phyloP scores from a whole-genome alignment of 2,329 filamentous ascomycete genomes.

The Colletotrichum brevisporum region DNA sequence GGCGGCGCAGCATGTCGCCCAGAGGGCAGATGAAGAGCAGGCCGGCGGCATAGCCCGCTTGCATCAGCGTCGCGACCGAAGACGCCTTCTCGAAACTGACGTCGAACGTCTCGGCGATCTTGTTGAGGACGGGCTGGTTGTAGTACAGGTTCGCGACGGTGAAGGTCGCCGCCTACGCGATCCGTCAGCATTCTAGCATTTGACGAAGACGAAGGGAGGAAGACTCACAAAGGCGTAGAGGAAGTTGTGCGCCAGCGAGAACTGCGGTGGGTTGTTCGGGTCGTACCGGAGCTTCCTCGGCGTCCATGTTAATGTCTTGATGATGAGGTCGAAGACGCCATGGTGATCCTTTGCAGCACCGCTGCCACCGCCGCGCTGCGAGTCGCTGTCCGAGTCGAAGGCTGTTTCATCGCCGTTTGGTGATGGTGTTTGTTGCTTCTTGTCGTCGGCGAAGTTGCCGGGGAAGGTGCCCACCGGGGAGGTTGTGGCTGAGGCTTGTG shows the following conservation, averaged over 20 bases:
- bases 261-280: constrained; percentile 74
- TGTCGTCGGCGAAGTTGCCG: background rate
- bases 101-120: constrained; percentile 78
- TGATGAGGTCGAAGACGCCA: constrained; percentile 2
- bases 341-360: background rate
- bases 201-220: background rate
- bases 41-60: constrained; percentile 83
- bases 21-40: constrained; percentile 82
- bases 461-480: background rate
- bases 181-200: background rate
- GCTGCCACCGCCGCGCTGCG: background rate
- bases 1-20: constrained; percentile 77
- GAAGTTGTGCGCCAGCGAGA: constrained; percentile 78
- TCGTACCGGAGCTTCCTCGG: constrained; percentile 79
- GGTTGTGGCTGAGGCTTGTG: constrained; percentile 17
- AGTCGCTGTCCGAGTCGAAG: constrained; percentile 22
- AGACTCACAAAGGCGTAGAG: constrained; percentile 74
- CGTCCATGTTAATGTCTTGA: constrained; percentile 64
- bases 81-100: constrained; percentile 78
- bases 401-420: constrained; percentile 9
- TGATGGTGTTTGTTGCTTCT: background rate
- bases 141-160: constrained; percentile 89
- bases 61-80: constrained; percentile 80
- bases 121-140: constrained; percentile 83
- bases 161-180: constrained; percentile 67